Percentiles rank a stretch among this genome's conserved stretches.
phyloP scores from a whole-genome alignment of 169 alveolate genomes.

The Cryptosporidium ryanae region DNA sequence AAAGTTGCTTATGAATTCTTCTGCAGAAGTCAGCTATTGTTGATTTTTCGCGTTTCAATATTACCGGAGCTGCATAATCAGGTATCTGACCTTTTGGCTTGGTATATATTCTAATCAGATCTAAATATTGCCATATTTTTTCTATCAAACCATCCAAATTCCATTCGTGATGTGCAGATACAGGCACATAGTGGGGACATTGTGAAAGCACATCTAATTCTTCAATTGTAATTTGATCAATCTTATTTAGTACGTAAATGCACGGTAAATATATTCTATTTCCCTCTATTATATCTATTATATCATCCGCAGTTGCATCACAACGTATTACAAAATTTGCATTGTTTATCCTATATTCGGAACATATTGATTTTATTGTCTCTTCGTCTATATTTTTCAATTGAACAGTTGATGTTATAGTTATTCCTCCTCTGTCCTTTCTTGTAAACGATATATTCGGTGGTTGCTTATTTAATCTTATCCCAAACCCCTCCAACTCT shows the following conservation, averaged over 20 bases:
- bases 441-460: slow-evolving; percentile 89
- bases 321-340: slow-evolving; percentile 93
- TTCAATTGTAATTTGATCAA: slow-evolving; percentile 91
- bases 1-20: slow-evolving; percentile 86
- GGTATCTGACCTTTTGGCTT: slow-evolving; percentile 98
- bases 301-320: slow-evolving; percentile 96
- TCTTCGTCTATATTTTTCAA: slow-evolving; percentile 84
- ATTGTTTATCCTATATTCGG: slow-evolving; percentile 94
- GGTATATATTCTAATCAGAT: slow-evolving; percentile 97
- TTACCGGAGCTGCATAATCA: slow-evolving; percentile 96
- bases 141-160: slow-evolving; percentile 96
- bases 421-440: slow-evolving; percentile 88
- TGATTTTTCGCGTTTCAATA: slow-evolving; percentile 88
- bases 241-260: slow-evolving; percentile 92
- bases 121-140: slow-evolving; percentile 96
- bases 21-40: slow-evolving; percentile 85
- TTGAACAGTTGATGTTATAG: slow-evolving; percentile 80
- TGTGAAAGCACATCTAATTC: slow-evolving; percentile 92
- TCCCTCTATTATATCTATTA: slow-evolving; percentile 98
- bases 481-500: slow-evolving; percentile 97
- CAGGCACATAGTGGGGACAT: slow-evolving; percentile 96
- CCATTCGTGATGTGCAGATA: slow-evolving; percentile 89
- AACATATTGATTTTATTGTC: slow-evolving; percentile 83
- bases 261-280: slow-evolving; percentile 93
- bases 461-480: slow-evolving; percentile 93